phyloP scores from a whole-genome alignment of 2,329 filamentous ascomycete genomes.

The Huntiella abstrusa region DNA sequence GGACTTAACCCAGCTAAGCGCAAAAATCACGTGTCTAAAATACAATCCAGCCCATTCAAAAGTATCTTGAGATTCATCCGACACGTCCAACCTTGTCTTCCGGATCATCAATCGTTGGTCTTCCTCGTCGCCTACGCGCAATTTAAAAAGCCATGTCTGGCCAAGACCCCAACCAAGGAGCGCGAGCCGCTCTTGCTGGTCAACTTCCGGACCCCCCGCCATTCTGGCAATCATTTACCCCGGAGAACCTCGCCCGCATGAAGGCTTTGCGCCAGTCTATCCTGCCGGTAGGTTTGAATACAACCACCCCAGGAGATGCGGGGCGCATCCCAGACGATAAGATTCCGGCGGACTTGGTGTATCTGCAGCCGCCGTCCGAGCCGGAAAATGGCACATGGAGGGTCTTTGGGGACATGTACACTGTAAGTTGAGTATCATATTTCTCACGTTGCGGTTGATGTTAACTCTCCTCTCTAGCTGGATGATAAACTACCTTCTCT shows the following conservation, averaged over 20 bases:
- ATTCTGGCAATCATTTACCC: constrained; percentile 78
- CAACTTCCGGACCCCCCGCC: constrained; percentile 74
- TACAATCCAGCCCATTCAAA: too few species aligned
- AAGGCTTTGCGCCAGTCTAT: constrained; percentile 23
- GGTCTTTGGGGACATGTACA: constrained; percentile 52
- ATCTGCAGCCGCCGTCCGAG: constrained; percentile 63
- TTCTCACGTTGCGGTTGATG: not conserved
- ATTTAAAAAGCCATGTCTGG: constrained; percentile 33
- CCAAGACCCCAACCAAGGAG: constrained; percentile 25
- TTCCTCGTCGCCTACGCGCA: not conserved
- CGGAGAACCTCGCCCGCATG: constrained; percentile 46
- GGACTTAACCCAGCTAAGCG: too few species aligned
- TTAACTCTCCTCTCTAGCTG: constrained; percentile 20
- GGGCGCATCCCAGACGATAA: constrained; percentile 16
- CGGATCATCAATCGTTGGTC: too few species aligned
- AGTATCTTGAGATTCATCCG: too few species aligned
- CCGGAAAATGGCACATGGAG: constrained; percentile 53
- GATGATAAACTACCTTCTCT: constrained; percentile 47
- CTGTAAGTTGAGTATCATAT: constrained; percentile 18
- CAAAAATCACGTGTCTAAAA: too few species aligned
- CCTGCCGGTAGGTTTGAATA: not conserved
- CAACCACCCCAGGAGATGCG: not conserved
- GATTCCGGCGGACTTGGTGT: constrained; percentile 52
- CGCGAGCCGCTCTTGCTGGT: constrained; percentile 31
- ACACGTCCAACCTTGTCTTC: too few species aligned